These are phyloP conservation scores for Pharnaceum exiguum DNA, from an alignment of 148 eudicot species.

Conservation along the genomic window DNA sequence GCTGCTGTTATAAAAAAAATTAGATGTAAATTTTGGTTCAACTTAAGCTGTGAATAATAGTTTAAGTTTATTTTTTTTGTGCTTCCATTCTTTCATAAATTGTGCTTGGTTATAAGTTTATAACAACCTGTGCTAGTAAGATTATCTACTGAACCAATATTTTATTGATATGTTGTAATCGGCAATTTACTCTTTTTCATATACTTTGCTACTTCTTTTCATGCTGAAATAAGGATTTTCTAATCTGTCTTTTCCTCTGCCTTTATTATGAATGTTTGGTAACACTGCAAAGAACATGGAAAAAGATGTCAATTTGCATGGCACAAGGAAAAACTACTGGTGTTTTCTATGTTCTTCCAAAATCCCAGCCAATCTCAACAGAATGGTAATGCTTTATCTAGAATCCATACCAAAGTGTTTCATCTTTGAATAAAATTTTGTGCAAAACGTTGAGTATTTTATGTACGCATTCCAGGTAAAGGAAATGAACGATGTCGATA, in stretches of 20 bases:
- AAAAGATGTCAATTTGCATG: constrained; percentile 48
- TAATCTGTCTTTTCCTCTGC: no score
- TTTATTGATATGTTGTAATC: no score
- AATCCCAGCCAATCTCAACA: constrained; percentile 58
- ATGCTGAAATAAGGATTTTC: no score
- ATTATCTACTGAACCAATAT: not conserved
- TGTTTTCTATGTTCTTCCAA: constrained; percentile 38
- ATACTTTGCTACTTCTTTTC: no score
- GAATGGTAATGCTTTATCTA: constrained; percentile 44
- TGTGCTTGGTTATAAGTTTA: no score
- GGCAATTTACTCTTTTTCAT: no score
- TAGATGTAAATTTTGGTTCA: no score
- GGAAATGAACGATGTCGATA: constrained; percentile 87
- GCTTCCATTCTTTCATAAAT: no score
- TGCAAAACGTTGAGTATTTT: constrained; percentile 6
- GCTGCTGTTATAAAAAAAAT: no score
- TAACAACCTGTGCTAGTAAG: constrained; percentile 97
- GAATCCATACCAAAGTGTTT: not conserved
- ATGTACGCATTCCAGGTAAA: constrained; percentile 50
- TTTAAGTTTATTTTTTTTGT: no score
- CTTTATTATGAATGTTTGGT: constrained; percentile 18
- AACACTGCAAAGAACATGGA: constrained; percentile 42
- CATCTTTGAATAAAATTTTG: not conserved
- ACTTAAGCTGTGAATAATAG: no score
- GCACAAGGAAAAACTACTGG: constrained; percentile 39